Evolutionary conservation across 2,329 filamentous ascomycete genomes (phyloP), one percentile per base, ranked within the genome.

Genomic region (Diaporthe batatas): DNA sequence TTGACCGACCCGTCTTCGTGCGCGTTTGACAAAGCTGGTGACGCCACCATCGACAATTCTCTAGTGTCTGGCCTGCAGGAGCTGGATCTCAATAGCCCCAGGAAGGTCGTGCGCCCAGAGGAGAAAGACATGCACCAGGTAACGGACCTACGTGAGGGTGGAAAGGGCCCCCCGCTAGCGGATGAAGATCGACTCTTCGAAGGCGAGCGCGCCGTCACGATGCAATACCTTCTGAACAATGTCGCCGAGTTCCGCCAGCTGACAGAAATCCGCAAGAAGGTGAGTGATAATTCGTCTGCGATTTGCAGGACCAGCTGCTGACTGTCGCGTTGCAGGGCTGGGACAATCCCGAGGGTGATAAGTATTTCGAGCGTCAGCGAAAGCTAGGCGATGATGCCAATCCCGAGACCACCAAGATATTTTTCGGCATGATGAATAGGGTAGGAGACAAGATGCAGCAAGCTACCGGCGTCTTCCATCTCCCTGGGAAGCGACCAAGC

Each of bases 371-470:
- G 64, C 79, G 77, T 3, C 84, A 86, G 75, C 82, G 83, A 53
- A 47, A 77, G 4, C 75, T 71, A 1, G 80, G 84, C 11, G 85
- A 87, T 74, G 77, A 81, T 1, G 67, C 79, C 1, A 72, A 75
- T 29, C 53, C 73, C 6, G 75, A 78, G 8, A 71, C 51, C 3
- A 75, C 75, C 11, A 51, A 25, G 0, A 75, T 72, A 57, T 85
- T 87, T 75, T 86, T 81, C 75, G 68, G 72, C 0, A 78, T 44
- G 12, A 88, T 87, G 85, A 75, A 77, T 53, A 67, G 72, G 1
- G 86, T 89, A 47, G 85, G 78, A 1, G 21, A 78, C 2, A 82
- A 88, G 64, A 77, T 89, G 29, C 75, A 88, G 10, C 11, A 47
- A 0, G 68, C 69, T 0, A 84, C 81, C 0, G 68, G 72, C 2